Percentiles rank a stretch among this genome's conserved stretches.
These are phyloP conservation scores for Trichoderma sp. DNA, from an alignment of 2,329 filamentous ascomycete genomes.

Conservation along the genomic window DNA sequence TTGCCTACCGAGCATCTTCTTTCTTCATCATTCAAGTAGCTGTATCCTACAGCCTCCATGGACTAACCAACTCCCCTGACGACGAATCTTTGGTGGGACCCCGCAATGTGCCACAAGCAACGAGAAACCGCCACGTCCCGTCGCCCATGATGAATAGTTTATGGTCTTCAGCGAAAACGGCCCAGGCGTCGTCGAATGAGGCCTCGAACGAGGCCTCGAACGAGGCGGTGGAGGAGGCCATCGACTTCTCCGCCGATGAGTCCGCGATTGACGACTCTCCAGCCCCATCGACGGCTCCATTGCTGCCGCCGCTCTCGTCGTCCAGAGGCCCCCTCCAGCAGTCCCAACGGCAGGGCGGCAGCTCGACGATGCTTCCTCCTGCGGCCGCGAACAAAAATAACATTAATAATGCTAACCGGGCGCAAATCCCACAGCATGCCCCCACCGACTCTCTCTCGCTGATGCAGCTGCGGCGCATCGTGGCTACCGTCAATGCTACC, in stretches of 20 bases:
- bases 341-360: conserved; percentile 3
- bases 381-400: not conserved
- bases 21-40: not conserved
- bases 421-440: conserved; percentile 38
- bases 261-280: conserved; percentile 36
- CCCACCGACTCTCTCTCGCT: conserved; percentile 70
- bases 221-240: conserved; percentile 35
- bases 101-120: conserved; percentile 22
- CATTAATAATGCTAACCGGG: conserved; percentile 22
- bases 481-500: conserved; percentile 67
- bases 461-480: conserved; percentile 67
- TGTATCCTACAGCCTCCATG: not conserved
- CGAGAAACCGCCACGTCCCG: conserved; percentile 11
- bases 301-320: conserved; percentile 28
- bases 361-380: not conserved
- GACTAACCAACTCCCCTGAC: not conserved
- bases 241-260: conserved; percentile 27
- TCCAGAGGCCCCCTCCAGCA: conserved; percentile 19
- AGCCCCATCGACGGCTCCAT: conserved; percentile 34
- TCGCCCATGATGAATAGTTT: conserved; percentile 43
- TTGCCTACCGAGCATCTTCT: not conserved
- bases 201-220: conserved; percentile 43
- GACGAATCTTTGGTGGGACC: conserved; percentile 10
- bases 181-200: conserved; percentile 34
- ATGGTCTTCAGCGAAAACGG: conserved; percentile 40